Conservation (phyloP, 805 yeast genomes). For the Diddensiella transvaalensis region DNA sequence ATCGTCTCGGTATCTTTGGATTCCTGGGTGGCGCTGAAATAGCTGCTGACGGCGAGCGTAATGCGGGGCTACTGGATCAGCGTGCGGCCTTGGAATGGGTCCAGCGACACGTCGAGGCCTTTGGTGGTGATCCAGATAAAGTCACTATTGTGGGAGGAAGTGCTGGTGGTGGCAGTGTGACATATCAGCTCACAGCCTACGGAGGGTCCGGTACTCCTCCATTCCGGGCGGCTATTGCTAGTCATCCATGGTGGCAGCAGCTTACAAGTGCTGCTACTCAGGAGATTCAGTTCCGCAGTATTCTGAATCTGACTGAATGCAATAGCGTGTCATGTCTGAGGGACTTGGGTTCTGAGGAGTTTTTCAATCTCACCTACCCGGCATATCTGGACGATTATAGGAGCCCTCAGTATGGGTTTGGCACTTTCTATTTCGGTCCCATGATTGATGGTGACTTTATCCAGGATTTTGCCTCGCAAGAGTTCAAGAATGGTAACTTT, state of each 20-base stretch:
- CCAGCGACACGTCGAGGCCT: conserved; percentile 32
- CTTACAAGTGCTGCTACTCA: conserved; percentile 12
- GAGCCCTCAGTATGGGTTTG: conserved; percentile 17
- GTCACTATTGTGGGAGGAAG: conserved; percentile 37
- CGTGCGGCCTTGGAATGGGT: conserved; percentile 37
- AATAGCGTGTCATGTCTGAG: conserved; percentile 14
- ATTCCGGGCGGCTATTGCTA: conserved; percentile 15
- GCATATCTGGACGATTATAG: background rate
- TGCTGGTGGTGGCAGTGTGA: conserved; percentile 34
- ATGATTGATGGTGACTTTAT: conserved; percentile 18
- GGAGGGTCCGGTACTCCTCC: conserved; percentile 13
- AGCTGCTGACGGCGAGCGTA: conserved; percentile 22
- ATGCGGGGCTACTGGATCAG: conserved; percentile 38
- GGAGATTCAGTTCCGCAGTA: conserved; percentile 7
- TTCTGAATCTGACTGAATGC: conserved; percentile 12
- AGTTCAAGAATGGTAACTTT: conserved; percentile 13
- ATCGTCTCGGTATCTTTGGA: conserved; percentile 36
- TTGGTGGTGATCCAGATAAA: conserved; percentile 37
- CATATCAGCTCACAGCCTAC: conserved; percentile 16
- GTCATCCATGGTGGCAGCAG: conserved; percentile 19
- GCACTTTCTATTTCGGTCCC: conserved; percentile 15
- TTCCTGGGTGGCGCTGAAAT: conserved; percentile 31
- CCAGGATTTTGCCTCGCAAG: conserved; percentile 4
- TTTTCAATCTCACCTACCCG: conserved; percentile 1
- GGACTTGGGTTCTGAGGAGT: conserved; percentile 1